Conservation (phyloP, 768 basidiomycete species). For the Tulasnella calospora region DNA sequence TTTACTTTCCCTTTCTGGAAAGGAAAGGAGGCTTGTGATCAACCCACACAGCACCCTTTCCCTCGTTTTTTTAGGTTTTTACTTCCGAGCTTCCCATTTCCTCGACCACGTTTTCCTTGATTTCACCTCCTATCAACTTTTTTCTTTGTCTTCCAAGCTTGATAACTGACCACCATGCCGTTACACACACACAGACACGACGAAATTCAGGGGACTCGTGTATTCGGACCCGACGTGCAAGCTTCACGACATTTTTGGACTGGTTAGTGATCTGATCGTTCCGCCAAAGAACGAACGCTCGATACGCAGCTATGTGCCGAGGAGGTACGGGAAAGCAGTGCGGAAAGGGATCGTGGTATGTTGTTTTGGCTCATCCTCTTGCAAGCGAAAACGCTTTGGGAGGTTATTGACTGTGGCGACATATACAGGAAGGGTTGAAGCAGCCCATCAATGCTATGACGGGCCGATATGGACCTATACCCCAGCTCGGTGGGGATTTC, state of each 20-base stretch:
- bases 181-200: conserved; percentile 12
- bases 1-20: background rate
- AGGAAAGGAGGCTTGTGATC: background rate
- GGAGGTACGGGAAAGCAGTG: background rate
- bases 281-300: background rate
- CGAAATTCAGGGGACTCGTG: conserved; percentile 15
- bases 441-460: conserved; percentile 13
- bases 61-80: background rate
- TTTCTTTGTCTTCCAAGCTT: background rate
- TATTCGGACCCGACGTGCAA: conserved; percentile 22
- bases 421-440: conserved; percentile 10
- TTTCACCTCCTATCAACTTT: background rate
- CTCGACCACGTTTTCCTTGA: background rate
- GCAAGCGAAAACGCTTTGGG: background rate
- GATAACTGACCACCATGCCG: background rate
- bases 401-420: background rate
- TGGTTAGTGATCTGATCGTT: conserved; percentile 13
- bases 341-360: conserved; percentile 19
- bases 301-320: conserved; percentile 13
- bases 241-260: conserved; percentile 10
- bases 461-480: background rate
- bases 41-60: background rate
- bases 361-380: background rate
- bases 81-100: background rate
- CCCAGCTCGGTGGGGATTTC: conserved; percentile 22